Percentiles rank a stretch among this genome's conserved stretches.
Conservation (phyloP, 129 eudicot species). For the Mikania micrantha region DNA sequence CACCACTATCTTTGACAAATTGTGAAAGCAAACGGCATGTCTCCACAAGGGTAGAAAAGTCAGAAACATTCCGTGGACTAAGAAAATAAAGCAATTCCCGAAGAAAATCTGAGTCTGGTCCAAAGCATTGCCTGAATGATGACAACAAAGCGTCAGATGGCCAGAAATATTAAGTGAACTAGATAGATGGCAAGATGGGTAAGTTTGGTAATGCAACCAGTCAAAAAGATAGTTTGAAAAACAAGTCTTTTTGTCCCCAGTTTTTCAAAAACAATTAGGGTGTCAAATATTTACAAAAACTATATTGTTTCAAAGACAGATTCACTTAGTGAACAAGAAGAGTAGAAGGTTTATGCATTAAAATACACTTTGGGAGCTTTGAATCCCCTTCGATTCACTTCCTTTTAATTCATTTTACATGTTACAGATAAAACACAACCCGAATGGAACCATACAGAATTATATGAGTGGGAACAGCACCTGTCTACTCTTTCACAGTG, state of each 20-base stretch:
- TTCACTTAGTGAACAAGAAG: neutral
- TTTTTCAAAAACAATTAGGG: neutral
- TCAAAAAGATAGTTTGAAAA: neutral
- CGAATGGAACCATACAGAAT: neutral
- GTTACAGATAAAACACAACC: neutral
- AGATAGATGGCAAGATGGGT: neutral
- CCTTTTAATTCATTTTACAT: neutral
- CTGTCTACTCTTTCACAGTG: conserved; percentile 70
- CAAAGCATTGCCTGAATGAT: conserved; percentile 70
- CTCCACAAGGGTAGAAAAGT: conserved; percentile 70
- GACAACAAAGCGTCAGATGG: conserved; percentile 18
- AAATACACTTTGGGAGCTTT: neutral
- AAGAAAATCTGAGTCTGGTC: conserved; percentile 78
- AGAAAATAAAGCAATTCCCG: conserved; percentile 65
- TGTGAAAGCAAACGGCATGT: conserved; percentile 61
- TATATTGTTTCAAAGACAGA: neutral
- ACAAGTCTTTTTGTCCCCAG: neutral
- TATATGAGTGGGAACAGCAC: conserved; percentile 17
- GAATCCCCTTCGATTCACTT: neutral
- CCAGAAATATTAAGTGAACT: neutral
- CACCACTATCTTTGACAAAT: conserved; percentile 56
- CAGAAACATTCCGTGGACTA: conserved; percentile 55
- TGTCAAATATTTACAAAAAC: neutral
- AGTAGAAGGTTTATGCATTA: neutral
- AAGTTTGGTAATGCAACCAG: neutral